Base-by-base conservation (phyloP, 2,329 filamentous ascomycete species). In the Capronia americana region DNA sequence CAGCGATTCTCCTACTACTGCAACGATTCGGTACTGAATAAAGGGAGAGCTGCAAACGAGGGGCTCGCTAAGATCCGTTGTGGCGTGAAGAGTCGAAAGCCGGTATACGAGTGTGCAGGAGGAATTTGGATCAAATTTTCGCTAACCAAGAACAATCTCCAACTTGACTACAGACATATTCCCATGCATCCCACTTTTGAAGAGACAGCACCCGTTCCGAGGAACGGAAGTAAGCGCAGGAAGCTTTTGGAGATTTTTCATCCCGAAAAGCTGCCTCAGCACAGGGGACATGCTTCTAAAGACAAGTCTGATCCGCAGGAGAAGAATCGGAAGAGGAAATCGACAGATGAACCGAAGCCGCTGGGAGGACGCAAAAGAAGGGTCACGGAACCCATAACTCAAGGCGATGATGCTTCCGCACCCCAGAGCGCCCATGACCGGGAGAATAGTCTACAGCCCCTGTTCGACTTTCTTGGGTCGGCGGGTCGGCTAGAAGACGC, bases 11-110 rank as follows among this genome's bases (percentile, higher is more conserved):
- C 69, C 10, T 72, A 67, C 59, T 72, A 64, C 41, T 73, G 71
- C 65, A 71, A 71, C 34, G 71, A 73, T 46, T 71, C 70, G 3
- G 61, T 63, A 4, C 51, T 71, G 54, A 73, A 73, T 59, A 71
- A 70, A 57, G 68, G 70, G 8, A 62, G 71, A 50, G 70, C 71
- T 30, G 71, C 70, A 38, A 71, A 70, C 26, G 70, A 68, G 51
- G 70, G 70, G 3, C 57, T 54, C 1, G 44, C 62, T 12, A 71
- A 63, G 57, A 51, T 65, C 24, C 62, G 56, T 41, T 28, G 54
- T 34, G 65, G 66, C 38, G 68, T 69, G 28, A 67, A 68, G 50
- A 59, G 64, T 46, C 61, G 61, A 50, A 73, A 73, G 61, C 68
- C 64, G 8, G 68, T 71, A 28, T 73, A 66, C 46, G 71, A 71